Conservation (phyloP, 2,329 filamentous ascomycete genomes). For the Nothophaeocryptopus gaeumannii region DNA sequence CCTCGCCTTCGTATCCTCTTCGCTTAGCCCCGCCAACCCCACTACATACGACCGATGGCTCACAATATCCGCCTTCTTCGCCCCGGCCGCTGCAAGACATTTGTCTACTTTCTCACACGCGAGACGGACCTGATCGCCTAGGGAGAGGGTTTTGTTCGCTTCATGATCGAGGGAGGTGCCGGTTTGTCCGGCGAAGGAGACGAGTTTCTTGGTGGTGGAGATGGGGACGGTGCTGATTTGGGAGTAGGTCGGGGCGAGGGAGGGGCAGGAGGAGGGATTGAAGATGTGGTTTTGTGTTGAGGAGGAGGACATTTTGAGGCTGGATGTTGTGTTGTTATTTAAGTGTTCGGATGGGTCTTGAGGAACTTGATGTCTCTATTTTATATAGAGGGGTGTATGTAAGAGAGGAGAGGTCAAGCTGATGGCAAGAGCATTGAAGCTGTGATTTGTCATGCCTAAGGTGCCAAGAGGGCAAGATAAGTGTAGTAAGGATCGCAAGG, state of each 20-base stretch:
- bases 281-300: conserved; percentile 11
- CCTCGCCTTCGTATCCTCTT: conserved; percentile 12
- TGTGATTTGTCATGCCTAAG: too few species aligned
- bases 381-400: too few species aligned
- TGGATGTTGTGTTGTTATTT: background rate
- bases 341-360: too few species aligned
- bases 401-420: too few species aligned
- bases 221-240: conserved; percentile 20
- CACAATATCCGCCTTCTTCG: conserved; percentile 21
- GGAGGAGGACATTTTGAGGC: background rate
- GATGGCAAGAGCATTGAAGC: too few species aligned
- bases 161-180: conserved; percentile 7
- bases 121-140: conserved; percentile 15
- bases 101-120: conserved; percentile 21
- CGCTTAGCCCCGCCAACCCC: conserved; percentile 6
- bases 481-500: too few species aligned
- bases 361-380: background rate
- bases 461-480: too few species aligned
- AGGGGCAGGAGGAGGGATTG: conserved; percentile 16
- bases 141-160: conserved; percentile 7
- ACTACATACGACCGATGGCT: conserved; percentile 20
- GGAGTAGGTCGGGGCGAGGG: conserved; percentile 15
- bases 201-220: conserved; percentile 18
- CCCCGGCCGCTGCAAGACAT: conserved; percentile 16
- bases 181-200: conserved; percentile 24